These are phyloP conservation scores for Vitis amurensis DNA, from an alignment of 164 flowering plant species.

Conservation along the genomic window DNA sequence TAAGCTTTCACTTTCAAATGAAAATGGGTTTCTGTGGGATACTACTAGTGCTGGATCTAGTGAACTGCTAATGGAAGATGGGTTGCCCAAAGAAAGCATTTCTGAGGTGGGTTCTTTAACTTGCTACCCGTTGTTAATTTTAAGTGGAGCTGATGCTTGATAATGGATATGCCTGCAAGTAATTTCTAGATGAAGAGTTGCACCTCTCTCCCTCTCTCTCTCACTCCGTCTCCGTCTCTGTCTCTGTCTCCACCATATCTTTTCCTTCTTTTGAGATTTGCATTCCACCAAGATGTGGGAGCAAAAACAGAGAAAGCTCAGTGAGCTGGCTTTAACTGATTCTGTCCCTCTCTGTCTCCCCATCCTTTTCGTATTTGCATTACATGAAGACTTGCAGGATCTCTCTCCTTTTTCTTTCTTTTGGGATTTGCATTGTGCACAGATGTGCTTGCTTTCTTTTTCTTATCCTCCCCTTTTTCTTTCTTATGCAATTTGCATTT, in stretches of 20 bases:
- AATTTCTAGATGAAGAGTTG: constrained; percentile 30
- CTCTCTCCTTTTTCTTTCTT: too few relatives aligned
- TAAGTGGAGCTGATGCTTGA: constrained; percentile 48
- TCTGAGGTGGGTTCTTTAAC: constrained; percentile 43
- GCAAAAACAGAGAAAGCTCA: constrained; percentile 28
- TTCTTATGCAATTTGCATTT: too few relatives aligned
- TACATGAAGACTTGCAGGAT: too few relatives aligned
- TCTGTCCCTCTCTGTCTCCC: too few relatives aligned
- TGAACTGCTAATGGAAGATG: constrained; percentile 36
- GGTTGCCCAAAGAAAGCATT: constrained; percentile 32
- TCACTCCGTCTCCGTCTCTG: too few relatives aligned
- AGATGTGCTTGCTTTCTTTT: too few relatives aligned
- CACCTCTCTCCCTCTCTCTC: constrained; percentile 2
- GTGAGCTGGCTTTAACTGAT: constrained; percentile 26
- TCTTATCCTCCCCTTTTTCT: too few relatives aligned
- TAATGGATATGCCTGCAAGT: constrained; percentile 36
- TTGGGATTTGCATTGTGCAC: too few relatives aligned
- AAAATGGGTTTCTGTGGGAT: constrained; percentile 82
- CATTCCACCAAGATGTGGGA: constrained; percentile 31
- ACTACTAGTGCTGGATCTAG: constrained; percentile 29
- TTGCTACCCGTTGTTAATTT: constrained; percentile 33
- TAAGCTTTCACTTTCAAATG: constrained; percentile 42
- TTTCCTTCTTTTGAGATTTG: constrained; percentile 23
- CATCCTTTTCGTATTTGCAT: too few relatives aligned
- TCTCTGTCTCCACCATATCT: too few relatives aligned